These are phyloP conservation scores for Amphichorda felina DNA, from an alignment of 2,329 filamentous ascomycete species.

Conservation along the genomic window DNA sequence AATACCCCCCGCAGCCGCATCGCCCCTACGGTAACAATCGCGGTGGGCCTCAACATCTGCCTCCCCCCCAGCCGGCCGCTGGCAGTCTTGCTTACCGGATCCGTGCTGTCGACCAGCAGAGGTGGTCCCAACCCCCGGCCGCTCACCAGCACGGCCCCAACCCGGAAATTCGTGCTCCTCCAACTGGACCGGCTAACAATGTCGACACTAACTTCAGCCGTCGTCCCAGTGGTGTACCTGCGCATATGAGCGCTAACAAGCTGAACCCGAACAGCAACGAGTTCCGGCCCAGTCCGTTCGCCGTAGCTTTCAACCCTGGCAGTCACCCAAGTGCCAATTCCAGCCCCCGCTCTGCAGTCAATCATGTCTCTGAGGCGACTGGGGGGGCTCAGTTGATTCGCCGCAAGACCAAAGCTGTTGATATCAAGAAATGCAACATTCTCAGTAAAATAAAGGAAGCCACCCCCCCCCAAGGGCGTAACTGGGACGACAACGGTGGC, in stretches of 20 bases:
- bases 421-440: constrained; percentile 56
- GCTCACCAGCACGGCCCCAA: constrained; percentile 39
- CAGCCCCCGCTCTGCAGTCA: constrained; percentile 56
- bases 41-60: constrained; percentile 27
- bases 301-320: constrained; percentile 68
- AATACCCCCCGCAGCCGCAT: constrained; percentile 32
- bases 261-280: constrained; percentile 59
- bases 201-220: constrained; percentile 39
- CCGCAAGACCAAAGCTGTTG: constrained; percentile 61
- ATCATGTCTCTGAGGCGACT: constrained; percentile 25
- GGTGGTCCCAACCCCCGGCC: constrained; percentile 28
- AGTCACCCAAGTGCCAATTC: constrained; percentile 53
- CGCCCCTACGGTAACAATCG: constrained; percentile 37
- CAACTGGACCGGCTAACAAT: constrained; percentile 57
- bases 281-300: constrained; percentile 77
- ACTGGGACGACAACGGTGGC: constrained; percentile 69
- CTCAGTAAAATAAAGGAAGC: constrained; percentile 41
- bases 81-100: constrained; percentile 38
- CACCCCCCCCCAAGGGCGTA: constrained; percentile 38
- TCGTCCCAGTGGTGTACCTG: constrained; percentile 36
- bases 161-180: constrained; percentile 58
- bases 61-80: constrained; percentile 22
- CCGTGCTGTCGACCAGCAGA: constrained; percentile 39
- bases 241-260: constrained; percentile 34
- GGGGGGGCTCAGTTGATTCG: constrained; percentile 40